Evolutionary conservation across 78 protist species (phyloP).

Genomic region (Dictyostelium firmibasis): DNA sequence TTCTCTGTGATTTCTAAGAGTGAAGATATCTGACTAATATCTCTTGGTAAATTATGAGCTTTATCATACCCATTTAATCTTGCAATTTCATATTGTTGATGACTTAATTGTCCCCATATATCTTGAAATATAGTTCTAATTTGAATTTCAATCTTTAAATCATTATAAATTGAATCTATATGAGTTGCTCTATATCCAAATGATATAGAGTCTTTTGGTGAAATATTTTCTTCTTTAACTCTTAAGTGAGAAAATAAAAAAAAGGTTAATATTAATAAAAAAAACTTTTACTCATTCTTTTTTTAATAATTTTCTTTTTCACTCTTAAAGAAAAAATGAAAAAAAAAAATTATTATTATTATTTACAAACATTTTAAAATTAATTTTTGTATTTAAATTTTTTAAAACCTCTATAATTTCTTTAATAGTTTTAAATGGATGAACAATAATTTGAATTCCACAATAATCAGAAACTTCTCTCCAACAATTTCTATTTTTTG

Average conservation of each 20-base stretch:
- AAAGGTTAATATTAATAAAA: background rate
- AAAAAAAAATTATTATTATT: background rate
- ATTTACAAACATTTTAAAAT: background rate
- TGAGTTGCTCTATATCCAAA: slow-evolving; percentile 18
- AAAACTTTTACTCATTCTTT: too few species aligned
- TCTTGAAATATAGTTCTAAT: slow-evolving; percentile 2
- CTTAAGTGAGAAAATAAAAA: background rate
- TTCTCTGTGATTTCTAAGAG: background rate
- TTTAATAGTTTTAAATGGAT: background rate
- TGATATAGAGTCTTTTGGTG: background rate
- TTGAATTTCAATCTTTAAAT: background rate
- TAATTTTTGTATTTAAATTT: background rate
- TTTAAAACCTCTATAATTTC: background rate
- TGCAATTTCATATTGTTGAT: background rate
- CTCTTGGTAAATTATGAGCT: background rate
- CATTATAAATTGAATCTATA: background rate
- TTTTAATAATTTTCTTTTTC: too few species aligned
- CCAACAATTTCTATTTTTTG: background rate
- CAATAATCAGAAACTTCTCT: background rate
- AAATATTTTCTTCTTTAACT: background rate
- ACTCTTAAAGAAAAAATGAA: too few species aligned
- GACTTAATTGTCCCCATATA: background rate
- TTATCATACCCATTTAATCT: background rate
- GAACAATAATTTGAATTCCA: background rate
- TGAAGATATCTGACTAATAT: background rate